Percentiles rank a stretch among this genome's conserved stretches.
phyloP scores from a whole-genome alignment of 768 basidiomycete species.

The Scleroderma citrinum region DNA sequence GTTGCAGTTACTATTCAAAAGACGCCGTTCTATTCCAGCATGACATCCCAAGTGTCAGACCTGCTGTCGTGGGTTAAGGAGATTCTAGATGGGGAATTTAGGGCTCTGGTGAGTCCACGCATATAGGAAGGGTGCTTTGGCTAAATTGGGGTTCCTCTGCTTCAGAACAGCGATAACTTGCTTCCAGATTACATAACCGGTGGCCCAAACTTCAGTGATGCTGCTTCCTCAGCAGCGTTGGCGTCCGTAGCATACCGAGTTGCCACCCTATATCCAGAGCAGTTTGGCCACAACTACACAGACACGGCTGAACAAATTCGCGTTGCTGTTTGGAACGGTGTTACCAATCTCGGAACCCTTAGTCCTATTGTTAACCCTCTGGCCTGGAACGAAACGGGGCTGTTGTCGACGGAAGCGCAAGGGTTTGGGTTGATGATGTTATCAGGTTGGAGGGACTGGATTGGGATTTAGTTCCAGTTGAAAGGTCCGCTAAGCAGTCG shows the following conservation, averaged over 20 bases:
- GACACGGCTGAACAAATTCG: slow-evolving; percentile 26
- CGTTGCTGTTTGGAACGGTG: slow-evolving; percentile 23
- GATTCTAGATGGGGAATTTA: slow-evolving; percentile 44
- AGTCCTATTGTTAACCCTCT: slow-evolving; percentile 34
- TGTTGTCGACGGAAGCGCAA: slow-evolving; percentile 15
- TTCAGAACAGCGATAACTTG: slow-evolving; percentile 26
- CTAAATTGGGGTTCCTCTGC: neutral
- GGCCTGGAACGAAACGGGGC: slow-evolving; percentile 20
- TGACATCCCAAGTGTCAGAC: slow-evolving; percentile 26
- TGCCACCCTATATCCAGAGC: slow-evolving; percentile 24
- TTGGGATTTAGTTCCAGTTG: neutral
- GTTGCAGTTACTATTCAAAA: slow-evolving; percentile 33
- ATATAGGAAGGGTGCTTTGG: neutral
- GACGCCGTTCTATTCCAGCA: slow-evolving; percentile 19
- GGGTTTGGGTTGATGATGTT: slow-evolving; percentile 17
- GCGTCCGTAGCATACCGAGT: slow-evolving; percentile 22
- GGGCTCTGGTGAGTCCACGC: slow-evolving; percentile 28
- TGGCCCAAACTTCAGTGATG: slow-evolving; percentile 28
- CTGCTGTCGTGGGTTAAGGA: slow-evolving; percentile 31
- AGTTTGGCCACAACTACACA: slow-evolving; percentile 28
- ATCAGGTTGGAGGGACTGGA: slow-evolving; percentile 15
- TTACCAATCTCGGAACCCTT: slow-evolving; percentile 32
- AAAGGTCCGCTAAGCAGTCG: neutral
- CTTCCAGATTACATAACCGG: slow-evolving; percentile 33
- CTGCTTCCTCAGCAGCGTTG: slow-evolving; percentile 27